Base-by-base conservation (phyloP, 108 stramenopile genomes). In the Skeletonema marinoi region DNA sequence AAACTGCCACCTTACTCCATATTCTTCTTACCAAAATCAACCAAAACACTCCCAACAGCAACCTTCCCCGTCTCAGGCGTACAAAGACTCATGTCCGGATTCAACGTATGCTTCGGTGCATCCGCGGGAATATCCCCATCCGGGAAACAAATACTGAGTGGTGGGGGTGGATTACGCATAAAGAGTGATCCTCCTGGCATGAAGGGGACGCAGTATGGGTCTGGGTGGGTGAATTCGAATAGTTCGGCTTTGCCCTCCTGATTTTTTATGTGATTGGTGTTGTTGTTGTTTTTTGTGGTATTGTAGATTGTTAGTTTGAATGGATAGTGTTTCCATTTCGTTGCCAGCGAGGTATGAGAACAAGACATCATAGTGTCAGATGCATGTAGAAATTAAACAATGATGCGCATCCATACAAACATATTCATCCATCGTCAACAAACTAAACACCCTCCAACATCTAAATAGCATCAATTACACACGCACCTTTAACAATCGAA, bases 181-280 rank as follows among this genome's bases (percentile, higher is more conserved):
- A 97, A 98, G 38, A 93, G 89, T 25, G 94, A 88, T n/a, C 98
- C 98, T 19, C 97, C 98, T 0, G 98, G 98, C 98, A 99, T 98
- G 89, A 86, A 90, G 6, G 97, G 90, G 41, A 85, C 83, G 62
- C 93, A 88, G 83, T 98, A 98, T 10, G 88, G 90, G 84, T 96
- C 97, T n/a, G 96, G 97, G 71, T 97, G 96, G 38, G 89, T 88
- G 81, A 82, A 81, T 19, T 80, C 73, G 71, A 87, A 88, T 32
- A 96, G 82, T 73, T 96, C 89, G 16, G 88, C 88, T 73, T 93
- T 78, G 54, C 80, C 95, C 64, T 91, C 93, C 83, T 65, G 39
- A 41, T 41, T 39, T n/a, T n/a, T 0, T 39, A 9, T 41, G 50
- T 19, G 50, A 19, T 25, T 25, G 25, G 25, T 51, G 17, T 51